Base-by-base conservation (phyloP, 208 protist genomes). In the Wallacemonas sp. region DNA sequence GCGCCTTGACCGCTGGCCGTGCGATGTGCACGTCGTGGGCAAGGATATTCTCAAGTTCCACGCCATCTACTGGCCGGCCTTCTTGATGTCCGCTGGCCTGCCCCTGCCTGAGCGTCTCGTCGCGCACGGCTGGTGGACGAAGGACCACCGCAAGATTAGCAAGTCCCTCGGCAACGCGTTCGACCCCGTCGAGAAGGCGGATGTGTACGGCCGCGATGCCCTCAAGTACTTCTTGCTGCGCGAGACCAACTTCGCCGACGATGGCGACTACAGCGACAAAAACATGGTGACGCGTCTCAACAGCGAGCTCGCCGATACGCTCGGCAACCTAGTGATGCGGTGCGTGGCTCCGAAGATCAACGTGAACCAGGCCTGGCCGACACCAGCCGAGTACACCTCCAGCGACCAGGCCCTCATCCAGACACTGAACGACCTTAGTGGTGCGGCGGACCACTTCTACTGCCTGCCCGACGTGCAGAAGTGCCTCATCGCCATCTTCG, bases 41-140 rank as follows among this genome's bases (percentile, higher is more conserved):
- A 99, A 99, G 80, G 99, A 99, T 75, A 99, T 99, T 68, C 69
- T 99, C 19, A 96, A 98, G 69, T 99, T 99, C 76, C 99, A 99
- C 76, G 85, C 92, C 39, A 92, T 99, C 58, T 99, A 99, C 77
- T 99, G 99, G 99, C 98, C 98, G 1, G 95, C 97, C 5, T 99
- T 99, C 57, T 77, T 99, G 32, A 82, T 99, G 62, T 97, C 93
- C 14, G 93, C 94, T 0, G 97, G 87, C 16, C 71, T 99, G 32
- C 83, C 80, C n/a, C 76, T 97, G 23, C 98, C 98, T 5, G 84
- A 94, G 69, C 63, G 74, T 34, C 64, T 99, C 14, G 72, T 98
- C 32, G 86, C 93, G 16, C 98, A 99, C 75, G 92, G 93, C 17
- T 98, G 95, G 93, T 98, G 97, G 96, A 97, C 95, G n/a, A 96